A percentile compares a stretch with the other conserved stretches of the same genome.
Evolutionary conservation across 2,329 filamentous ascomycete genomes (phyloP).

Genomic region (Diplodia corticola): DNA sequence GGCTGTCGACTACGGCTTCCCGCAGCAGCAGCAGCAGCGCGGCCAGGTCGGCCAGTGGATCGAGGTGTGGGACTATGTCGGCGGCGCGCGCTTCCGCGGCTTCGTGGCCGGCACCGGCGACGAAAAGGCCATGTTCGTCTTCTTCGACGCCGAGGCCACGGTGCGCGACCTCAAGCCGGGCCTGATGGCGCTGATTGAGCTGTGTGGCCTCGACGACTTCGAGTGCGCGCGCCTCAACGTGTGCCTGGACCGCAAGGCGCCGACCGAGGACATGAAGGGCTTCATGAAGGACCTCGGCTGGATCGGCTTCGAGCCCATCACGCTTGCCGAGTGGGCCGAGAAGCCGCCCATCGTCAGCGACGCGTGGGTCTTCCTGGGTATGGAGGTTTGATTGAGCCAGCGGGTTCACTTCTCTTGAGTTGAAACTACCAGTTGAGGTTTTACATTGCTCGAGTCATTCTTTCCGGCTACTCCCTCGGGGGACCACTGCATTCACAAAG

Average conservation of each 20-base stretch:
- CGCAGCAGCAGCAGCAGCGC: not conserved
- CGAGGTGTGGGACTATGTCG: constrained; percentile 83
- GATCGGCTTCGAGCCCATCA: constrained; percentile 86
- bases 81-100: constrained; percentile 80
- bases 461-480: not conserved
- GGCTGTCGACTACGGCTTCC: constrained; percentile 10
- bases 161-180: constrained; percentile 82
- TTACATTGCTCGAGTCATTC: not conserved
- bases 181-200: constrained; percentile 86
- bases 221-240: constrained; percentile 76
- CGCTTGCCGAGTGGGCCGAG: constrained; percentile 72
- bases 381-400: constrained; percentile 64
- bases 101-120: constrained; percentile 72
- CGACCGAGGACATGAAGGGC: constrained; percentile 62
- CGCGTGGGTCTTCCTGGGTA: constrained; percentile 82
- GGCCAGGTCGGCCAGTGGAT: constrained; percentile 62
- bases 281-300: constrained; percentile 83
- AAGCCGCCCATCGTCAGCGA: constrained; percentile 66
- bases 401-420: not conserved
- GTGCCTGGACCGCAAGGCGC: constrained; percentile 70
- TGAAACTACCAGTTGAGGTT: not conserved
- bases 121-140: constrained; percentile 79
- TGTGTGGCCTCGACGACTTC: constrained; percentile 71
- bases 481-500: not conserved
- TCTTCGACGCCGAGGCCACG: constrained; percentile 75